Base-by-base conservation (phyloP, 179 eudicot species). In the Dionaea muscipula region DNA sequence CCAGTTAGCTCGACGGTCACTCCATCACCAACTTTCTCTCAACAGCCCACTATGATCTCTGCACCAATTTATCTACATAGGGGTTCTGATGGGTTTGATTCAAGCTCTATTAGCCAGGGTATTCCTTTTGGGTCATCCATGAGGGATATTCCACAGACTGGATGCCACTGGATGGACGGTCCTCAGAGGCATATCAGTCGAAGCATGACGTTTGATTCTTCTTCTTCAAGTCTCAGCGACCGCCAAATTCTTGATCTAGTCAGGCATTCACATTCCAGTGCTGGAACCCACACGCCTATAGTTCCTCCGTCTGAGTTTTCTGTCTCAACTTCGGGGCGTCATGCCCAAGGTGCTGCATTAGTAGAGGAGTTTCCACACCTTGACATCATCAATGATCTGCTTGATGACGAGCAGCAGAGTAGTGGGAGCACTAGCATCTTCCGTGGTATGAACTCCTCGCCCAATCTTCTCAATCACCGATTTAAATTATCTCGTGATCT, bases 321-420 rank as follows among this genome's bases (percentile, higher is more conserved):
- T n/a, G 80, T 77, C 7, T 66, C 72, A 45, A 64, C 80, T 11
- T 81, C 93, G 0, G 80, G 82, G 15, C 75, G 83, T 31, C 89
- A 68, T 49, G 38, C 55, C 47, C 78, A 75, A 26, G 60, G 69
- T 25, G 71, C 57, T 25, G 71, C 57, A 12, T 19, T 71, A 44
- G 68, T 78, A 0, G 96, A 87, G 53, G 99, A 88, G 22, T 91
- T 91, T 58, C 98, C 98, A 2, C 98, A 91, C 70, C 86, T 91
- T 0, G 98, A 91, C 73, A 91, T 87, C 45, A 91, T 91, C 68
- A 87, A 91, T 55, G 94, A 87, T 44, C 74, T 91, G 61, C 96
- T 91, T 33, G 82, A 80, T 47, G 98, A 91, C 46, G 98, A 87
- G 63, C 73, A 80, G 27, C 52, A 25, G 53, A 77, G 68, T 31